Evolutionary conservation across 2,329 filamentous ascomycete genomes (phyloP), one percentile per base, ranked within the genome.

Genomic region (Fusarium papillatum): DNA sequence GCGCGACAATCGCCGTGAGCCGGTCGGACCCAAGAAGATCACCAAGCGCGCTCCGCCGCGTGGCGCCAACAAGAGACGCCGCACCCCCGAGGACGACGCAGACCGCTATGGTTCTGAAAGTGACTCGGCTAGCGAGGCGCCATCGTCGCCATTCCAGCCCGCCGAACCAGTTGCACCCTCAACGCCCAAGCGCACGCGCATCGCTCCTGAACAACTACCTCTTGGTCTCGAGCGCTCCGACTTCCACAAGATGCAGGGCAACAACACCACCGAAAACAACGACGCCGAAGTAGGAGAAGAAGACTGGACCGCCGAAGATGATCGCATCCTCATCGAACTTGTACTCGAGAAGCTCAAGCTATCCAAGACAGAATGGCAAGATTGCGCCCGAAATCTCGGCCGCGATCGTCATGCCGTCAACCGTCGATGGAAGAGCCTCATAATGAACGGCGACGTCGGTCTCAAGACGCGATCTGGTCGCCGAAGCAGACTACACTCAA

Each of bases 261-360:
- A 66, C 77, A 78, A 64, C 78, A 70, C 43, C 76, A 82, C 61
- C 17, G 24, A 61, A 39, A 26, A 39, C 2, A 85, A 86, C 43
- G 81, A 87, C 19, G 85, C 87, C 38, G 78, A 83, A 34, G 87
- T 87, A 64, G 83, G 81, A 3, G 87, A 88, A 70, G 84, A 86
- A 69, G 83, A 84, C 46, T 93, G 92, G 92, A 91, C 87, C 70
- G 85, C 86, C 3, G 91, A 93, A 74, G 91, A 93, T 72, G 92
- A 93, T 81, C 87, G 90, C 69, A 86, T 92, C 69, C 85, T 94
- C 3, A 90, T 93, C n/a, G 91, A 93, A 82, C 86, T 93, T 22
- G 90, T 94, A 46, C 85, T 93, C 8, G 91, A 92, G 80, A 93
- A 93, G 84, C 86, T 93, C 67, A 90, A 89, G 83, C 86, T 94